Conservation (phyloP, 768 basidiomycete species). For the Lactarius akahatsu region DNA sequence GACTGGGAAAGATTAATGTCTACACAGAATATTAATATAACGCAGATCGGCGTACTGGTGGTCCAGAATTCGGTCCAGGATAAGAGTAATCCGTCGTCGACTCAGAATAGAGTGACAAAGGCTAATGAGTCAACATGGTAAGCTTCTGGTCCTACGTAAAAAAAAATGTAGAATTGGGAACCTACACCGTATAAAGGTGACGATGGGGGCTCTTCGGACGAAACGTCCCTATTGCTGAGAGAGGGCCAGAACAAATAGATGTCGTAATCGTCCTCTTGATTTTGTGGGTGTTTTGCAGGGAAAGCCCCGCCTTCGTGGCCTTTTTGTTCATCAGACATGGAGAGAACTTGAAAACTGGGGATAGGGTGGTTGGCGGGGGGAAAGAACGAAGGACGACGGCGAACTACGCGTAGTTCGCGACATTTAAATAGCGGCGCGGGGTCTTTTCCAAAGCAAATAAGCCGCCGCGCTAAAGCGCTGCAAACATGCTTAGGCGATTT, state of each 20-base stretch:
- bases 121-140: constrained; percentile 1
- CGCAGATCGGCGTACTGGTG: constrained; percentile 4
- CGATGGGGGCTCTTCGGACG: background rate
- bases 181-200: constrained; percentile 21
- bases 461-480: constrained; percentile 2
- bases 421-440: constrained; percentile 24
- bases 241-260: constrained; percentile 16
- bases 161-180: no score
- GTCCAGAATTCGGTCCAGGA: background rate
- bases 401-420: constrained; percentile 3
- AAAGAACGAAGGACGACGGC: constrained; percentile 8
- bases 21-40: background rate
- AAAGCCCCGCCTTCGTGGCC: background rate
- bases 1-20: constrained; percentile 10
- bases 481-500: background rate
- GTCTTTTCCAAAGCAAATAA: constrained; percentile 15
- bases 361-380: background rate
- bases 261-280: constrained; percentile 18
- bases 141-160: background rate
- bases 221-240: background rate
- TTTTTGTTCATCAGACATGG: background rate
- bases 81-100: constrained; percentile 10
- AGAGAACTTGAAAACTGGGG: background rate
- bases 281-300: background rate
- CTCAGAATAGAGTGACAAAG: constrained; percentile 11